Evolutionary conservation across 176 grass and related monocot species (phyloP).

Genomic region (Musa acuminata): DNA sequence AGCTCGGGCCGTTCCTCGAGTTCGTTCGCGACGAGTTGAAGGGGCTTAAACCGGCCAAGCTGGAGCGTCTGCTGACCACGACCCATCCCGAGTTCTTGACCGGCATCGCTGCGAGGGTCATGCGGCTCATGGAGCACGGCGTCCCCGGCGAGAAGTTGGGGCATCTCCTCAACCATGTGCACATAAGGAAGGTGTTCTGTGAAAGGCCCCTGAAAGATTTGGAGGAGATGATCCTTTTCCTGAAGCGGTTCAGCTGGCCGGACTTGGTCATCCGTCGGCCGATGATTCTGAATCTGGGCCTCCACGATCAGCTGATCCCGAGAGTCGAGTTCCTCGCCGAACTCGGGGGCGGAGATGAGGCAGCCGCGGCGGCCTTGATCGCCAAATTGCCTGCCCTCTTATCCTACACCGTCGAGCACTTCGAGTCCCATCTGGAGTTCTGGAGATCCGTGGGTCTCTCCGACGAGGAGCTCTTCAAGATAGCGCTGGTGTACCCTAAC

Average conservation of each 20-base stretch:
- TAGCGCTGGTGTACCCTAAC: slow-evolving; percentile 18
- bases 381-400: slow-evolving; percentile 21
- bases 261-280: slow-evolving; percentile 11
- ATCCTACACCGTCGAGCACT: slow-evolving; percentile 17
- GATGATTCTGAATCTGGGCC: slow-evolving; percentile 15
- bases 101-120: neutral
- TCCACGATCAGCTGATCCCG: slow-evolving; percentile 15
- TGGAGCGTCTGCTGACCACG: slow-evolving; percentile 10
- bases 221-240: slow-evolving; percentile 14
- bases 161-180: slow-evolving; percentile 17
- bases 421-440: slow-evolving; percentile 18
- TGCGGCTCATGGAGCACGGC: slow-evolving; percentile 10
- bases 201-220: slow-evolving; percentile 9
- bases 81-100: neutral
- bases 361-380: slow-evolving; percentile 6
- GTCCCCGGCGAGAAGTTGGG: slow-evolving; percentile 7
- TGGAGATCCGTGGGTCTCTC: slow-evolving; percentile 22
- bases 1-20: slow-evolving; percentile 12
- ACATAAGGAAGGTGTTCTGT: slow-evolving; percentile 18
- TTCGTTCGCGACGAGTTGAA: neutral
- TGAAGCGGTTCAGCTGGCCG: slow-evolving; percentile 13
- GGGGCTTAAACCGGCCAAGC: slow-evolving; percentile 5
- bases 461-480: slow-evolving; percentile 15
- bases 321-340: slow-evolving; percentile 14
- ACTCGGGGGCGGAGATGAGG: slow-evolving; percentile 4